A percentile compares a stretch with the other conserved stretches of the same genome.
phyloP scores from a whole-genome alignment of 441 rosid species.

The Adansonia gregorii region DNA sequence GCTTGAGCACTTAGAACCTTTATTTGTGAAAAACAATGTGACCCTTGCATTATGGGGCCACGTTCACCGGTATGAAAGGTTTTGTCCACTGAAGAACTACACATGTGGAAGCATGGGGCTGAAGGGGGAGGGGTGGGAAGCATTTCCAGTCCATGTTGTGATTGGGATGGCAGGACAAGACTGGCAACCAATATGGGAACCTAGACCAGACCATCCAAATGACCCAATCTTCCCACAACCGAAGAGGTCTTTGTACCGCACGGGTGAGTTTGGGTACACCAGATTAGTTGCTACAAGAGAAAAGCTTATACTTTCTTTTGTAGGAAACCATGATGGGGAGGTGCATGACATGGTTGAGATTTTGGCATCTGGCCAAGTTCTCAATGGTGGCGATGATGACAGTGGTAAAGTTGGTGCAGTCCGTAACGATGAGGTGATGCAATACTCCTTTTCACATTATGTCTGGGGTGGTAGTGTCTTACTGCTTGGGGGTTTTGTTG shows the following conservation, averaged over 20 bases:
- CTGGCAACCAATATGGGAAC: conserved; percentile 85
- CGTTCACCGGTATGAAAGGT: conserved; percentile 88
- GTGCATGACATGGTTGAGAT: conserved; percentile 86
- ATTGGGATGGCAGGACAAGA: conserved; percentile 97
- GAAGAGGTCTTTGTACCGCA: conserved; percentile 67
- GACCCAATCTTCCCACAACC: conserved; percentile 84
- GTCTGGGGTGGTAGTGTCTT: conserved; percentile 66
- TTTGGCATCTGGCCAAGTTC: conserved; percentile 67
- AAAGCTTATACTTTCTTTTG: conserved; percentile 67
- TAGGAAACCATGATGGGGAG: conserved; percentile 86
- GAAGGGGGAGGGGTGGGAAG: conserved; percentile 50
- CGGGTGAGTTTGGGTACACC: conserved; percentile 89
- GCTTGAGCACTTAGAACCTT: conserved; percentile 82
- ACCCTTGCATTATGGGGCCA: conserved; percentile 96
- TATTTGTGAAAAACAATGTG: conserved; percentile 69
- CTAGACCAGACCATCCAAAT: conserved; percentile 66
- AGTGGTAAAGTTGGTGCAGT: conserved; percentile 25
- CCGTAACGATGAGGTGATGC: conserved; percentile 24
- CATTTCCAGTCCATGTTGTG: conserved; percentile 77
- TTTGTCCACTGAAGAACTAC: conserved; percentile 80
- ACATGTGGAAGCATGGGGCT: conserved; percentile 55
- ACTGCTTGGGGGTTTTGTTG: conserved; percentile 66
- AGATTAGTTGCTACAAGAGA: conserved; percentile 78
- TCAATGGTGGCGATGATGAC: conserved; percentile 41
- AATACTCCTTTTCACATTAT: conserved; percentile 47